These are phyloP conservation scores for Cyphellophora attinorum DNA, from an alignment of 2,329 filamentous ascomycete species.

Conservation along the genomic window DNA sequence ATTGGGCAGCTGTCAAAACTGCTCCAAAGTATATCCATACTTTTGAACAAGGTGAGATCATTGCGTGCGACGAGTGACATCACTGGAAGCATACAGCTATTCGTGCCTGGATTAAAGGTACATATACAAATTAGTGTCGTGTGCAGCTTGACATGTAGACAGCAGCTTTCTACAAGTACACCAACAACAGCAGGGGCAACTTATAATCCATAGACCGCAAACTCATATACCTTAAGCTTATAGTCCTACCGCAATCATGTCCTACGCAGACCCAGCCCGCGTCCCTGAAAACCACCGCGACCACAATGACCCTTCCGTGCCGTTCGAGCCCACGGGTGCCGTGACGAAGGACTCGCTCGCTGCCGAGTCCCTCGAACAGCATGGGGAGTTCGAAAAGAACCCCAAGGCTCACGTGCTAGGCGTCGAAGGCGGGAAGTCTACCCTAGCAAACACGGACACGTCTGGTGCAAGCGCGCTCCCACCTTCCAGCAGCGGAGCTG, in stretches of 20 bases:
- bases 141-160: too few species aligned
- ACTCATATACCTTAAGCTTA: constrained; percentile 1
- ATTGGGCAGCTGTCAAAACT: too few species aligned
- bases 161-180: too few species aligned
- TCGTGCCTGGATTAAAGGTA: too few species aligned
- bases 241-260: constrained; percentile 10
- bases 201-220: too few species aligned
- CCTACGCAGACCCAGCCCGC: constrained; percentile 11
- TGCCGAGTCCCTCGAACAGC: constrained; percentile 54
- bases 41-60: too few species aligned
- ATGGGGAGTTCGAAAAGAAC: constrained; percentile 55
- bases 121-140: too few species aligned
- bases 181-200: too few species aligned
- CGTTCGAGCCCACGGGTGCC: constrained; percentile 53
- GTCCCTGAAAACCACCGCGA: constrained; percentile 38
- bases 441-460: constrained; percentile 47
- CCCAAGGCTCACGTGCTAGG: constrained; percentile 39
- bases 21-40: too few species aligned
- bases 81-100: too few species aligned
- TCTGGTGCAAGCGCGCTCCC: constrained; percentile 42
- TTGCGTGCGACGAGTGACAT: too few species aligned
- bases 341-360: constrained; percentile 65
- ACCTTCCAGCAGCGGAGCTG: constrained; percentile 36
- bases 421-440: constrained; percentile 44
- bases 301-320: constrained; percentile 31